Conservation (phyloP, 2,329 filamentous ascomycete species). For the Fusarium veterinarium region DNA sequence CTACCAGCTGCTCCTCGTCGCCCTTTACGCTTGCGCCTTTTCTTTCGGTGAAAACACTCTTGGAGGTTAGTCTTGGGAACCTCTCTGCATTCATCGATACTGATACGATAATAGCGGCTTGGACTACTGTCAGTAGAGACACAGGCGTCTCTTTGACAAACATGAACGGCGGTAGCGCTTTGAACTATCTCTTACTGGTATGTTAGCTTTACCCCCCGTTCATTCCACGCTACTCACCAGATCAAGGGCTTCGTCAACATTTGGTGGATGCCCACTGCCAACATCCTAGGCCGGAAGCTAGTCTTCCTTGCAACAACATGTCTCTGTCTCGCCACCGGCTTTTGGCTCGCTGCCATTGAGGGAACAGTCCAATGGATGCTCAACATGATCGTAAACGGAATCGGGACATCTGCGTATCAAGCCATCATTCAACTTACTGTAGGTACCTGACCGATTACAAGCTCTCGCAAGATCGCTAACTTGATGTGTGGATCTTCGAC, state of each 20-base stretch:
- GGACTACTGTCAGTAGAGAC: background rate
- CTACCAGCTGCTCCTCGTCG: background rate
- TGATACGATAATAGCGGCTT: background rate
- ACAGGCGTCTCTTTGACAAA: background rate
- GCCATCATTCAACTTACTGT: background rate
- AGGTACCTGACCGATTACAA: rapidly evolving
- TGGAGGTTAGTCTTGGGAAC: background rate
- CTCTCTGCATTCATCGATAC: rapidly evolving
- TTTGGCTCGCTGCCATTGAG: background rate
- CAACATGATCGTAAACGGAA: rapidly evolving
- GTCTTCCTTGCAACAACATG: background rate
- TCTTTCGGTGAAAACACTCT: background rate
- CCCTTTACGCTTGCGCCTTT: background rate
- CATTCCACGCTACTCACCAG: rapidly evolving
- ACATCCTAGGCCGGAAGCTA: background rate
- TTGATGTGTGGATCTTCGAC: rapidly evolving
- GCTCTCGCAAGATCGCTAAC: rapidly evolving
- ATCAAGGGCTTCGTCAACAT: background rate
- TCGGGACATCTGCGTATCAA: background rate
- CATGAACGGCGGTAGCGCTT: background rate
- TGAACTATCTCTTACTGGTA: background rate
- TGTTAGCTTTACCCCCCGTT: rapidly evolving
- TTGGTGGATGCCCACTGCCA: background rate
- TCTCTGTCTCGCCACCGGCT: background rate
- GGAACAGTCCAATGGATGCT: background rate